Percentiles rank a stretch among this genome's conserved stretches.
Conservation (phyloP, 306 rosid genomes). For the Malus sylvestris region DNA sequence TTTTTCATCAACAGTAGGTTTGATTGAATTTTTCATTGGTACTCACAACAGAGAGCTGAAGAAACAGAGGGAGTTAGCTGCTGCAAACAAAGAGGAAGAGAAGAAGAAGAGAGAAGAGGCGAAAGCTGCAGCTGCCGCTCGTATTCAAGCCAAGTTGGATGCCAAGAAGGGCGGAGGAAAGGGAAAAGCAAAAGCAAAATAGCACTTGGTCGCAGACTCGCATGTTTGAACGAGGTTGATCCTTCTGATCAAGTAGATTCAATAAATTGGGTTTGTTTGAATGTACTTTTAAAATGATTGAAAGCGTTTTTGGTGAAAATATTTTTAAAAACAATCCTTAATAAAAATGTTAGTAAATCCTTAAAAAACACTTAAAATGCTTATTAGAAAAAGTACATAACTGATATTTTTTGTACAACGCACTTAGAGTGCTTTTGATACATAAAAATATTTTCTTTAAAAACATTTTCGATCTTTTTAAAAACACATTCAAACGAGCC, state of each 20-base stretch:
- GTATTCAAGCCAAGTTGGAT: slow-evolving; percentile 85
- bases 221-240: neutral
- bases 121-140: slow-evolving; percentile 89
- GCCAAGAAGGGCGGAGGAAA: slow-evolving; percentile 85
- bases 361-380: no score
- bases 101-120: slow-evolving; percentile 85
- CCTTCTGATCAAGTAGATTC: neutral
- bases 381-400: no score
- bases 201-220: neutral
- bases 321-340: no score
- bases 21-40: neutral
- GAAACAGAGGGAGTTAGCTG: slow-evolving; percentile 88
- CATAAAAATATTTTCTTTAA: no score
- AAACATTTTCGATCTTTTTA: no score
- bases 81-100: slow-evolving; percentile 82
- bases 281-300: no score
- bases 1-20: slow-evolving; percentile 7
- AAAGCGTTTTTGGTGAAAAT: no score
- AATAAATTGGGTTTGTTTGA: neutral
- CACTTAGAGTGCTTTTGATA: no score
- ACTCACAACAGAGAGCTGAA: slow-evolving; percentile 62
- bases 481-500: no score
- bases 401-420: no score
- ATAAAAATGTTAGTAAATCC: no score
- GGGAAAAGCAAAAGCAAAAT: slow-evolving; percentile 86